Evolutionary conservation across 345 rosid genomes (phyloP), one percentile per base, ranked within the genome.

Genomic region (Bruguiera gymnorhiza): DNA sequence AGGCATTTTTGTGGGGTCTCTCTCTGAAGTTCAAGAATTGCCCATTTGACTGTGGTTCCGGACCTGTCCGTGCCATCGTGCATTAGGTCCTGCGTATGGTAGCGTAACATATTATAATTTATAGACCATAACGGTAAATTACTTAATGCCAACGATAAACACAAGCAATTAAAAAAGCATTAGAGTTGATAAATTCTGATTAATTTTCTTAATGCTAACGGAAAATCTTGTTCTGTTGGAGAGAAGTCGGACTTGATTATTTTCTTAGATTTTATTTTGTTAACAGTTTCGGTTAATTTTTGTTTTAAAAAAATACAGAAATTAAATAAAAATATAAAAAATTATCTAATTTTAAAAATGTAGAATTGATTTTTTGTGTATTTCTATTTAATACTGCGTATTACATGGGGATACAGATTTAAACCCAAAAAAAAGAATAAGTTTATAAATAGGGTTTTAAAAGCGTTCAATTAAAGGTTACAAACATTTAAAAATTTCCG

Each of bases 41-140:
- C 80, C 83, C 83, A 80, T 57, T 80, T 73, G 2, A 76, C 70
- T 0, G 75, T 66, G 11, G 69, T 58, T 4, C 72, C 77, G 1
- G 80, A 72, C 0, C 70, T 69, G 10, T 76, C 78, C 0, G 78
- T 76, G 21, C 83, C 83, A 6, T 78, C 83, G 3, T 73, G 75
- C 6, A 76, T 58, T 15, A 80, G 53, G 60, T 76, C 78, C 80
- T 75, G 52, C 30, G 18, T 10, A 56, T 8, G 24, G 7, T 34
- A 5, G 36, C 36, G 8, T 3, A 8, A 11, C 21, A 23, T 9
- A 56, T 2, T 11, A 56, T 24, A 24, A 27, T 27, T 3, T 56
- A 56, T 21, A 3, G 1, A 15, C 27, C 21, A 1, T 3, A 26
- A 9, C 13, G 8, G 16, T n/a, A 24, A 24, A 24, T 53, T 20